Evolutionary conservation across 176 grass and related monocot genomes (phyloP).

Genomic region (Microstegium vimineum): DNA sequence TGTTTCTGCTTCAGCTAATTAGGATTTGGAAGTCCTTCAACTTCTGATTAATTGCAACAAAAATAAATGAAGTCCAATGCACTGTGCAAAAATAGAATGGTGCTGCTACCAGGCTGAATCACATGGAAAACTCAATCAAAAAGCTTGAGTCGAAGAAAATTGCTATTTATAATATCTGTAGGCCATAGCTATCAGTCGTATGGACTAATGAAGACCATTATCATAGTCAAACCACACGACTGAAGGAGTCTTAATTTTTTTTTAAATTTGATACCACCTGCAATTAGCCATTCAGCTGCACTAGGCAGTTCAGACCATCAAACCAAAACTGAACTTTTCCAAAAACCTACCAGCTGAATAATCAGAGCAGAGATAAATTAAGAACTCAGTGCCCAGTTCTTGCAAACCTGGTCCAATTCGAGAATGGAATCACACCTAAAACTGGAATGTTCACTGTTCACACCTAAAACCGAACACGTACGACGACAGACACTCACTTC

Average conservation of each 20-base stretch:
- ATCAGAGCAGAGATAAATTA: neutral
- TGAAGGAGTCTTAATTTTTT: neutral
- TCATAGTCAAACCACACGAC: neutral
- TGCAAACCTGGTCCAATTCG: neutral
- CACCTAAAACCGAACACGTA: neutral
- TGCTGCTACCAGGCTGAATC: neutral
- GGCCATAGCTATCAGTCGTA: neutral
- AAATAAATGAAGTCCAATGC: neutral
- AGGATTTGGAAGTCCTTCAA: neutral
- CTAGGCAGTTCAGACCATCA: too few species aligned
- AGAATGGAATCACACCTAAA: neutral
- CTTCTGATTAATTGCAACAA: neutral
- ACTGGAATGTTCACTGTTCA: neutral
- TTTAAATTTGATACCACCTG: neutral
- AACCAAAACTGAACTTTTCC: neutral
- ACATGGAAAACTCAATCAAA: neutral
- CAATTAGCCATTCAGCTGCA: neutral
- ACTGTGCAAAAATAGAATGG: neutral
- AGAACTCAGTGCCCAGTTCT: neutral
- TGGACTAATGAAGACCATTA: neutral
- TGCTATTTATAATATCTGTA: neutral
- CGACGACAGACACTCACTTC: neutral
- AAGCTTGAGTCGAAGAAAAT: neutral
- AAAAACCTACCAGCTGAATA: neutral
- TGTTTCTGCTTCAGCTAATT: neutral